Base-by-base conservation (phyloP, 306 rosid genomes). In the Malus domestica region DNA sequence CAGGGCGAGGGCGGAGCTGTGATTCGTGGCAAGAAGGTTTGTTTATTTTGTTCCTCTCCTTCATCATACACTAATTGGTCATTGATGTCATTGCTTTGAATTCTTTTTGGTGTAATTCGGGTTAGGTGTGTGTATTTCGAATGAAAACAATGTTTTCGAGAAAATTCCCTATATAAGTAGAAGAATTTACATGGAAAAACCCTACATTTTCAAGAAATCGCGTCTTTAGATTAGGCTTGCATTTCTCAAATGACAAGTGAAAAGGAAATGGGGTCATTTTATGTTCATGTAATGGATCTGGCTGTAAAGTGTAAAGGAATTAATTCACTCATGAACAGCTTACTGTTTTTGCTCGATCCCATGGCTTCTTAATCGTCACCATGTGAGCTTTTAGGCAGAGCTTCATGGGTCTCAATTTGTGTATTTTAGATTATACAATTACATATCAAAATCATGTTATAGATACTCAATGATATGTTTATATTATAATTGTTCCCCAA, bases 11-110 rank as follows among this genome's bases (percentile, higher is more conserved):
- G 91, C 0, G 91, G 91, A 52, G 90, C 83, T 75, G 97, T 93
- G 60, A 93, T 90, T 72, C 87, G 97, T 72, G 94, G 96, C 75
- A 93, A 93, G 91, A 93, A 93, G 96, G 97, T 93, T 75, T 68
- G 51, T 70, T 30, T 61, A 58, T 5, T 25, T 71, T 44, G 23
- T 51, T 13, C 46, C 4, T 23, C 8, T 22, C 25, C 46, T 54
- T 71, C 13, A 20, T 54, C 40, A 33, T n/a, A 12, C 20, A 33
- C 15, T 33, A 40, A 6, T 51, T 10, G 29, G 9, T 33, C 38
- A 18, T 52, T 51, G 42, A 19, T 27, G 4, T 27, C 30, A 51
- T 12, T 71, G 42, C 33, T 71, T 49, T 55, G 20, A 35, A 51
- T 71, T 70, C 40, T 35, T 19, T 70, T 51, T 27, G 18, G 18